Evolutionary conservation across 2,329 filamentous ascomycete species (phyloP).

Genomic region (Trichophyton verrucosum): DNA sequence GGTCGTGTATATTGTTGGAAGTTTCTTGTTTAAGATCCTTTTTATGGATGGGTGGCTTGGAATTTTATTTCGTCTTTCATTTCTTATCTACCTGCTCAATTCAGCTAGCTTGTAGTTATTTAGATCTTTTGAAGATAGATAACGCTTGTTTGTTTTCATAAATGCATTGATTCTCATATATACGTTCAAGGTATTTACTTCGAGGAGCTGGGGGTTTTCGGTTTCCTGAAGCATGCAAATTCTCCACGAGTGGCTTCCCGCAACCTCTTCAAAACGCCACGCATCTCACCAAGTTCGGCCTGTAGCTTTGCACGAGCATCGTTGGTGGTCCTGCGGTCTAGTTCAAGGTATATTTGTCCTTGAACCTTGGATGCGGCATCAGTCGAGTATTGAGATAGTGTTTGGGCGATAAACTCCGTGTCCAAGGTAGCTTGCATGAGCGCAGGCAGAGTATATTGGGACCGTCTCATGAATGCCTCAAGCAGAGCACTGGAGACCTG

Average conservation of each 20-base stretch:
- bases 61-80: neutral
- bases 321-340: conserved; percentile 82
- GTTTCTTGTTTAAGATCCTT: neutral
- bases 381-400: conserved; percentile 77
- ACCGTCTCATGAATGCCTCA: conserved; percentile 57
- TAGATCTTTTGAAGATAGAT: too few species aligned
- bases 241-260: conserved; percentile 71
- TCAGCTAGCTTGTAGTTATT: too few species aligned
- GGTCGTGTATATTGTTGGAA: neutral
- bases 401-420: conserved; percentile 93
- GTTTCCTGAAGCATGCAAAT: conserved; percentile 72
- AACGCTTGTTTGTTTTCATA: neutral
- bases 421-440: conserved; percentile 97
- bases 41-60: neutral
- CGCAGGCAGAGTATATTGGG: conserved; percentile 60
- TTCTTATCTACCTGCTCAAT: neutral
- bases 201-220: conserved; percentile 26
- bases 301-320: conserved; percentile 69
- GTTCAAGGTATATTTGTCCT: conserved; percentile 78
- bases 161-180: neutral
- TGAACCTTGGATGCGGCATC: conserved; percentile 70
- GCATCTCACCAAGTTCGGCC: conserved; percentile 79
- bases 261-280: conserved; percentile 70
- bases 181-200: neutral
- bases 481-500: conserved; percentile 69